Conservation (phyloP, 768 basidiomycete genomes). For the Hydnomerulius pinastri region DNA sequence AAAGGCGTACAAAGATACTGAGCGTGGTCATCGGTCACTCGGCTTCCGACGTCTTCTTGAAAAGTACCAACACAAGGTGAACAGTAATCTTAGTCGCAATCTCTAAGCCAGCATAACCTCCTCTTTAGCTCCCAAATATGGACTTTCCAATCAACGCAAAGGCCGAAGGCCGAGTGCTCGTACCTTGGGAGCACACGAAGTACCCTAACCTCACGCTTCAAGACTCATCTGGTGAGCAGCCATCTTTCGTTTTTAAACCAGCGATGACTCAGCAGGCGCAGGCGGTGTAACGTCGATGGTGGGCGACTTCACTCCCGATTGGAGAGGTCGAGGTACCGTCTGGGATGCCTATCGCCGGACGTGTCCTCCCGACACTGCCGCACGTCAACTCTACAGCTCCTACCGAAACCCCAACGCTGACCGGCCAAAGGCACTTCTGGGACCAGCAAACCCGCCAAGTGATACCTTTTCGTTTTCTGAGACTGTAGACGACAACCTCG, state of each 20-base stretch:
- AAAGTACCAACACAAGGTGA: conserved; percentile 66
- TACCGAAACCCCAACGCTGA: conserved; percentile 51
- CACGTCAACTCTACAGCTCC: conserved; percentile 82
- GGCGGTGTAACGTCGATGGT: conserved; percentile 59
- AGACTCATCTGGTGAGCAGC: conserved; percentile 33
- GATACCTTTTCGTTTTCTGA: conserved; percentile 66
- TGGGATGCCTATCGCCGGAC: conserved; percentile 97
- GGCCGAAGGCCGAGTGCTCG: conserved; percentile 90
- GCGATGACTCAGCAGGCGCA: conserved; percentile 14
- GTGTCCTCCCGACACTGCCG: conserved; percentile 75
- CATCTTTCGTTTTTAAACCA: background rate
- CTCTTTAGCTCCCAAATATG: conserved; percentile 81
- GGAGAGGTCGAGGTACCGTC: conserved; percentile 79
- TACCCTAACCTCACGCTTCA: conserved; percentile 68
- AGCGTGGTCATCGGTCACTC: conserved; percentile 74
- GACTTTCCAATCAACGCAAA: conserved; percentile 92
- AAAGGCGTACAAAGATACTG: conserved; percentile 56
- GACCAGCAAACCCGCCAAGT: conserved; percentile 32
- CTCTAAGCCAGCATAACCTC: background rate
- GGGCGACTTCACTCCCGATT: conserved; percentile 77
- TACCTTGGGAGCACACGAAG: conserved; percentile 86
- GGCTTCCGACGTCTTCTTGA: conserved; percentile 78
- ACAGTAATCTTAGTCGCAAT: conserved; percentile 14
- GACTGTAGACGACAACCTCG: conserved; percentile 61
- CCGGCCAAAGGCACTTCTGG: conserved; percentile 28